Base-by-base conservation (phyloP, 495 filamentous ascomycete genomes). In the Hypoxylon subgilvum region DNA sequence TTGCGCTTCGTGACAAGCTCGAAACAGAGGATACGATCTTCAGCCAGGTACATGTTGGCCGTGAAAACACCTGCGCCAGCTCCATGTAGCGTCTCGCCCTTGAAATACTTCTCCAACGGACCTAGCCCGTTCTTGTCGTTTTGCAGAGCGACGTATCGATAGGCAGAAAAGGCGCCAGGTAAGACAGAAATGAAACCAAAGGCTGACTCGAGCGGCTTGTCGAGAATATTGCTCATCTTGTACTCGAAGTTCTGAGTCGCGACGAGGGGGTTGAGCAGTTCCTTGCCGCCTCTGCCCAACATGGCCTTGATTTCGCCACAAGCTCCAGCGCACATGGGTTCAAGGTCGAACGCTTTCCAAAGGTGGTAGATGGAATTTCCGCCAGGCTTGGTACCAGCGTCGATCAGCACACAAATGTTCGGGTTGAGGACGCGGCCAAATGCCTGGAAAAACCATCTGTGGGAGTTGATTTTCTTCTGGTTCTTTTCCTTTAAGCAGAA, bases 401-500 rank as follows among this genome's bases (percentile, higher is more conserved):
- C 95, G 61, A 99, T 86, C 49, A 99, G 81, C 25, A 97, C 91
- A 67, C 95, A 97, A 51, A 97, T 93, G 62, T 97, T 97, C 8
- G 95, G 95, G 38, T 99, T 86, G 14, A 99, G 75, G 7, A 97
- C 89, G 32, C 84, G 83, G 43, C 95, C 95, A 72, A 99, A 99
- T 0, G 93, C 95, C 68, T 96, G 88, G 84, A 99, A 97, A 77
- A 97, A 97, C 95, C 95, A 99, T 63, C 95, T 79, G 69, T 99
- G 95, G 1, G 93, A 97, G 69, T 99, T 99, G 82, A 99, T 97
- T 79, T 99, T 99, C 80, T 99, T 99, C 79, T 96, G 92, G 69
- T 99, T 99, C 81, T 97, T 96, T 72, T 99, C 95, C 80, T 99
- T 99, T 59, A 99, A 72, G 69, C 95, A 99, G 80, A 99, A 99